Percentiles rank a stretch among this genome's conserved stretches.
phyloP scores from a whole-genome alignment of 2,329 filamentous ascomycete genomes.

The Venturia asperata region DNA sequence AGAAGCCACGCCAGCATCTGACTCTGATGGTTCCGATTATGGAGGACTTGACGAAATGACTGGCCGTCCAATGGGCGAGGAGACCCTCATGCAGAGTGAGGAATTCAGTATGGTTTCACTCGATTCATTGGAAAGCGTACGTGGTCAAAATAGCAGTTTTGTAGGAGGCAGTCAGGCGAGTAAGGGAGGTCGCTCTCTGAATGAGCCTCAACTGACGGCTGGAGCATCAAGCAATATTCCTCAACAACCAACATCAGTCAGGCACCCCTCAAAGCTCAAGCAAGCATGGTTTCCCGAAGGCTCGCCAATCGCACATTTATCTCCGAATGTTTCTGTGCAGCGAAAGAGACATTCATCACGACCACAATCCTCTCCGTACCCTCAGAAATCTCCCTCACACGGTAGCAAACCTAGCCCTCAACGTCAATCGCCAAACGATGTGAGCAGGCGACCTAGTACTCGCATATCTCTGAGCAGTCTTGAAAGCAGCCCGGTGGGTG shows the following conservation, averaged over 20 bases:
- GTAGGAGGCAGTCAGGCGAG: not conserved
- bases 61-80: slow-evolving; percentile 35
- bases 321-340: not conserved
- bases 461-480: not conserved
- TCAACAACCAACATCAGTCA: not conserved
- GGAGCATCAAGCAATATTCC: not conserved
- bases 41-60: slow-evolving; percentile 27
- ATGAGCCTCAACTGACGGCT: not conserved
- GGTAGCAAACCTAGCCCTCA: not conserved
- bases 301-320: not conserved
- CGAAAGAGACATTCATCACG: not conserved
- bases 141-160: slow-evolving; percentile 21
- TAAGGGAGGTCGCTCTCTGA: not conserved
- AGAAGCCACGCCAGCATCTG: slow-evolving; percentile 4
- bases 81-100: slow-evolving; percentile 42
- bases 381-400: not conserved
- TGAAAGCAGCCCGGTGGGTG: slow-evolving; percentile 3
- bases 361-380: not conserved
- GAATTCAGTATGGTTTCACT: slow-evolving; percentile 47
- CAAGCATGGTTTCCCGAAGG: slow-evolving; percentile 3
- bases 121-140: slow-evolving; percentile 37
- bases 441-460: not conserved
- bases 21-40: slow-evolving; percentile 24
- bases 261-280: not conserved
- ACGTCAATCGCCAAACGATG: not conserved